A percentile compares a stretch with the other conserved stretches of the same genome.
Conservation (phyloP, 1,284 basidiomycete genomes). For the Sporisorium reilianum region DNA sequence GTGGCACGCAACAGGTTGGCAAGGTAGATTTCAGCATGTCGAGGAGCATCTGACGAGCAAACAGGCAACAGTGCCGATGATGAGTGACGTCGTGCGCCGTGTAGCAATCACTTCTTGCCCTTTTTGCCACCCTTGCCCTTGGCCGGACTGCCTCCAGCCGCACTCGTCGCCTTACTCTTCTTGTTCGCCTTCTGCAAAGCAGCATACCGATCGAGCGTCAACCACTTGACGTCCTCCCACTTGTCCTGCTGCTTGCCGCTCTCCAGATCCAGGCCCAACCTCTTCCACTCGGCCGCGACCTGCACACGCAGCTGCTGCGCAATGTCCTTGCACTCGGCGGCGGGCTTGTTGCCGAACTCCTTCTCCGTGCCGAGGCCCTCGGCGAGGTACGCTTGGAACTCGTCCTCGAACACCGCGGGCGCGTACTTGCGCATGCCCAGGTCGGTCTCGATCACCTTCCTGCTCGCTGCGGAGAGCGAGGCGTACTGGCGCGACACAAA, state of each 20-base stretch:
- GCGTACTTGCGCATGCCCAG: constrained; percentile 60
- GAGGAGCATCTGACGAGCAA: background rate
- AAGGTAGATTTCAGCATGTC: background rate
- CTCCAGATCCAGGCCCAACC: constrained; percentile 25
- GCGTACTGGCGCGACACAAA: constrained; percentile 40
- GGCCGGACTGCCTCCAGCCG: background rate
- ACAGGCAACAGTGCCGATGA: background rate
- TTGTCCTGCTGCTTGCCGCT: constrained; percentile 26
- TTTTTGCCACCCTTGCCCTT: constrained; percentile 35
- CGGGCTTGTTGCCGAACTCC: constrained; percentile 59
- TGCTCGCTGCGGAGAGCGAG: constrained; percentile 35
- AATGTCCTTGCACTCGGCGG: constrained; percentile 45
- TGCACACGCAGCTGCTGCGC: constrained; percentile 28
- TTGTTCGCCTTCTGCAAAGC: constrained; percentile 36
- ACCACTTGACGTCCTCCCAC: constrained; percentile 49
- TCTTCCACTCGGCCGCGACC: constrained; percentile 38
- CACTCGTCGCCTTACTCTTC: constrained; percentile 15
- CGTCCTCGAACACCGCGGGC: constrained; percentile 57
- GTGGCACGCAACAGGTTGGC: no score
- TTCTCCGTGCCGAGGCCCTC: constrained; percentile 46
- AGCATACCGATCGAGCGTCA: constrained; percentile 42
- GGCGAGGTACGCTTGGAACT: constrained; percentile 65
- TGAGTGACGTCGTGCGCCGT: background rate
- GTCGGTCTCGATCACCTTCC: constrained; percentile 57
- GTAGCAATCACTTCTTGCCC: constrained; percentile 24